Conservation (phyloP, 2,329 filamentous ascomycete species). For the Gnomoniopsis smithogilvyi region DNA sequence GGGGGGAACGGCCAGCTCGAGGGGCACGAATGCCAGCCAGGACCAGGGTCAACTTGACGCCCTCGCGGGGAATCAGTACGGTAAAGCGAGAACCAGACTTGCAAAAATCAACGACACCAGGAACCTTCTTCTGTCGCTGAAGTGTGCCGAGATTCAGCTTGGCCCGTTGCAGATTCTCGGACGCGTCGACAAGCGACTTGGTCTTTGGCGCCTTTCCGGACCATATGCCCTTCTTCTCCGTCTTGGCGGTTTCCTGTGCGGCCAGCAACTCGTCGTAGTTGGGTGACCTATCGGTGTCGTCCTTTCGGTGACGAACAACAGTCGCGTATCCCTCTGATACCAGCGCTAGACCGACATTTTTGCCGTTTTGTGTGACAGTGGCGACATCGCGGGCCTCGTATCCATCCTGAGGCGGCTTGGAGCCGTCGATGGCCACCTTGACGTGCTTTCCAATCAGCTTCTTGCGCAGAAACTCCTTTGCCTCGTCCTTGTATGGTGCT, state of each 20-base stretch:
- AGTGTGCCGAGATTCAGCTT: constrained; percentile 89
- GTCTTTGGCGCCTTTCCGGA: constrained; percentile 80
- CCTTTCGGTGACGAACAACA: constrained; percentile 90
- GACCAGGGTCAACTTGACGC: constrained; percentile 91
- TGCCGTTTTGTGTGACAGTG: constrained; percentile 77
- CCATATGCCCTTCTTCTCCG: constrained; percentile 93
- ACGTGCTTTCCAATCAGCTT: constrained; percentile 95
- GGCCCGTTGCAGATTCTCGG: constrained; percentile 88
- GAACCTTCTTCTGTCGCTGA: constrained; percentile 87
- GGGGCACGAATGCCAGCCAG: constrained; percentile 90
- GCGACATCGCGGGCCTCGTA: constrained; percentile 95
- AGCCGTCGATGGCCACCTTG: constrained; percentile 82
- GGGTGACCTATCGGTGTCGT: constrained; percentile 88
- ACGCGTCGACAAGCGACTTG: constrained; percentile 84
- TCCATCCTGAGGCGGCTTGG: constrained; percentile 82
- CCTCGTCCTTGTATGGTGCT: constrained; percentile 83
- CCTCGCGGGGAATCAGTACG: constrained; percentile 85
- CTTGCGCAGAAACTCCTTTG: constrained; percentile 94
- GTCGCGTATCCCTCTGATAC: constrained; percentile 94
- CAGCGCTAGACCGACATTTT: constrained; percentile 79
- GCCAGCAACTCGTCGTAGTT: constrained; percentile 88
- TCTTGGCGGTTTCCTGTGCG: constrained; percentile 78
- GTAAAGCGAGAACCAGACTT: constrained; percentile 96
- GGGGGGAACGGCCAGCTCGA: constrained; percentile 69
- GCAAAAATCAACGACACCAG: constrained; percentile 93